Conservation (phyloP, 306 rosid genomes). For the Castanopsis chinensis region DNA sequence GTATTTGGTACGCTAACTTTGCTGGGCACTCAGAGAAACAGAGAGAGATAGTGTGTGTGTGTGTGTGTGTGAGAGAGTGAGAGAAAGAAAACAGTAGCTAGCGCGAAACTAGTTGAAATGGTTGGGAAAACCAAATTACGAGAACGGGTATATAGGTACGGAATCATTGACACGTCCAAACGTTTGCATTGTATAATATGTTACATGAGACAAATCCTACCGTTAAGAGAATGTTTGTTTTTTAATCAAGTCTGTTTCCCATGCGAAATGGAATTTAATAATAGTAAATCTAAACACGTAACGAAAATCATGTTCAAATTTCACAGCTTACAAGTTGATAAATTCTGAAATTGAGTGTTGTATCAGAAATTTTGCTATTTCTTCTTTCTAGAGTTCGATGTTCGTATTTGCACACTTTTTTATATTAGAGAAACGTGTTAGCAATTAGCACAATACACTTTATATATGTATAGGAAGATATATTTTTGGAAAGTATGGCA, state of each 20-base stretch:
- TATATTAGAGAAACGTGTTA: no score
- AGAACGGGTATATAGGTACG: slow-evolving; percentile 23
- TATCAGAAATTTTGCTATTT: no score
- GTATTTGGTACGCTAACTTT: no score
- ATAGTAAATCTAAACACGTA: no score
- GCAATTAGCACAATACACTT: no score
- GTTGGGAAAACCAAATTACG: neutral
- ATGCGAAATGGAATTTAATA: neutral
- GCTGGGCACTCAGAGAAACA: neutral
- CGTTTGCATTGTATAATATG: neutral
- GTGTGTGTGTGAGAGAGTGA: neutral
- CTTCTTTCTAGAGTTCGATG: no score
- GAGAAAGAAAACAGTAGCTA: neutral
- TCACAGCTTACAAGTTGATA: no score
- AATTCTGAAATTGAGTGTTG: no score
- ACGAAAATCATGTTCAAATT: no score
- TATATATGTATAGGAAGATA: no score
- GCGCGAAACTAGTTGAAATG: slow-evolving; percentile 4
- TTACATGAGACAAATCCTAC: neutral
- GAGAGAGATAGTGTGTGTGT: neutral
- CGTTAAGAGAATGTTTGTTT: neutral
- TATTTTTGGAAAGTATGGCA: no score
- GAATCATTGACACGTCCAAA: neutral
- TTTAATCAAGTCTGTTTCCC: neutral
- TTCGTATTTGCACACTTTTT: no score